Evolutionary conservation across 1,284 basidiomycete genomes (phyloP).

Genomic region (Ustilago lituana): DNA sequence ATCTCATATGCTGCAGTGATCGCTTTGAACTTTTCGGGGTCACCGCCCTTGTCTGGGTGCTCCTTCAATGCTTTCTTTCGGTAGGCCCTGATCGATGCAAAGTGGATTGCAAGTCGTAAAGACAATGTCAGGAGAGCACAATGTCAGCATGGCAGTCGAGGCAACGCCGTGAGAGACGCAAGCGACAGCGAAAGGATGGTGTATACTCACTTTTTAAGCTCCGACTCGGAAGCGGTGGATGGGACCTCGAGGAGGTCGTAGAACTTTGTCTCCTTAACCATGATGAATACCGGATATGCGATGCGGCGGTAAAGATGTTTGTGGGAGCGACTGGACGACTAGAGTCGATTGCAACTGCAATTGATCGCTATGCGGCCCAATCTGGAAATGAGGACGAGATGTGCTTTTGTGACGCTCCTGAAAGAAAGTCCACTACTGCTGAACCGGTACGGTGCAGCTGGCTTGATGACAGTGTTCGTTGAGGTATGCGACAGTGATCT

Average conservation of each 20-base stretch:
- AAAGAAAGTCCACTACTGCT: neutral
- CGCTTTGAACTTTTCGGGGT: constrained; percentile 95
- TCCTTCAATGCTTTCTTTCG: constrained; percentile 62
- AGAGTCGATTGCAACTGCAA: neutral
- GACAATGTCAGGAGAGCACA: too few relatives aligned
- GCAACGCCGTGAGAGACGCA: neutral
- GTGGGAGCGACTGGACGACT: neutral
- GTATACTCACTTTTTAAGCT: constrained; percentile 65
- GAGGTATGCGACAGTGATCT: neutral
- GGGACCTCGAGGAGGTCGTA: constrained; percentile 66
- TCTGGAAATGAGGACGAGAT: neutral
- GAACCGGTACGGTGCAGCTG: constrained; percentile 2
- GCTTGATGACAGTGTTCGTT: constrained; percentile 1
- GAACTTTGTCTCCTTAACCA: constrained; percentile 60
- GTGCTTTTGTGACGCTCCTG: neutral
- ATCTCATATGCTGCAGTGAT: constrained; percentile 97
- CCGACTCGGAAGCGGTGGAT: constrained; percentile 54
- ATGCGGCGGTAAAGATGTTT: neutral
- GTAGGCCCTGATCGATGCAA: constrained; percentile 37
- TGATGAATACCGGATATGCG: constrained; percentile 16
- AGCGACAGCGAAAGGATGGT: neutral
- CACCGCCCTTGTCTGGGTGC: constrained; percentile 97
- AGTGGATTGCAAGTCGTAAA: too few relatives aligned
- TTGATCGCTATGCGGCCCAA: constrained; percentile 4
- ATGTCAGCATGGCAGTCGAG: constrained; percentile 10